phyloP scores from a whole-genome alignment of 768 basidiomycete species.

The Lactarius deliciosus region DNA sequence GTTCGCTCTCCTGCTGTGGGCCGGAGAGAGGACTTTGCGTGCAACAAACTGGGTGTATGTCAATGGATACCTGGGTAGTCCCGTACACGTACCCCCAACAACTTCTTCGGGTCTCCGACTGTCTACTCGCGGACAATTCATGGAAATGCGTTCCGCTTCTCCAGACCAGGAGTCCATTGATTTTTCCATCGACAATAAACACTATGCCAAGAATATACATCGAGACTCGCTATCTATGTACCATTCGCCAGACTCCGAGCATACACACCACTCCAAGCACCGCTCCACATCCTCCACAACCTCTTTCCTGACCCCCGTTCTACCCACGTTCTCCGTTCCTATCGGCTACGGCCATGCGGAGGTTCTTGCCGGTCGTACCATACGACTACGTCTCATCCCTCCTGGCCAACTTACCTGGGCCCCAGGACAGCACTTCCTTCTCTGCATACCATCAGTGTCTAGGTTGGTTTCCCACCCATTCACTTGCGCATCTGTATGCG shows the following conservation, averaged over 20 bases:
- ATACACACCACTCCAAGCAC: slow-evolving; percentile 6
- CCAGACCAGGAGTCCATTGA: slow-evolving; percentile 14
- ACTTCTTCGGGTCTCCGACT: background rate
- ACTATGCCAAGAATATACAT: background rate
- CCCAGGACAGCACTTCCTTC: slow-evolving; percentile 76
- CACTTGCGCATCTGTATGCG: slow-evolving; percentile 63
- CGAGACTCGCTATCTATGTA: slow-evolving; percentile 8
- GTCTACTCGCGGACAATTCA: slow-evolving; percentile 1
- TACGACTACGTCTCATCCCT: slow-evolving; percentile 64
- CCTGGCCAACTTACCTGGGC: slow-evolving; percentile 61
- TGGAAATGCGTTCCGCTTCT: slow-evolving; percentile 22
- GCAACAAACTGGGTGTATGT: slow-evolving; percentile 53
- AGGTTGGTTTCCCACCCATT: slow-evolving; percentile 68
- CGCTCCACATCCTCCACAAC: slow-evolving; percentile 12
- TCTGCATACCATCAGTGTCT: slow-evolving; percentile 65
- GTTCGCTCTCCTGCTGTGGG: slow-evolving; percentile 60
- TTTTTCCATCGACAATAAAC: background rate
- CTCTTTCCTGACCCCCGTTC: slow-evolving; percentile 22
- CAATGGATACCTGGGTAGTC: slow-evolving; percentile 52
- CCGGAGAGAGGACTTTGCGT: slow-evolving; percentile 59
- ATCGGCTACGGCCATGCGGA: slow-evolving; percentile 68
- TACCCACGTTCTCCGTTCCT: slow-evolving; percentile 48
- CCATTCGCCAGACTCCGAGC: slow-evolving; percentile 8
- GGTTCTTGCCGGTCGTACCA: slow-evolving; percentile 64
- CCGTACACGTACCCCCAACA: slow-evolving; percentile 8